phyloP scores from a whole-genome alignment of 2,329 filamentous ascomycete genomes.

The Fusarium duplospermum region DNA sequence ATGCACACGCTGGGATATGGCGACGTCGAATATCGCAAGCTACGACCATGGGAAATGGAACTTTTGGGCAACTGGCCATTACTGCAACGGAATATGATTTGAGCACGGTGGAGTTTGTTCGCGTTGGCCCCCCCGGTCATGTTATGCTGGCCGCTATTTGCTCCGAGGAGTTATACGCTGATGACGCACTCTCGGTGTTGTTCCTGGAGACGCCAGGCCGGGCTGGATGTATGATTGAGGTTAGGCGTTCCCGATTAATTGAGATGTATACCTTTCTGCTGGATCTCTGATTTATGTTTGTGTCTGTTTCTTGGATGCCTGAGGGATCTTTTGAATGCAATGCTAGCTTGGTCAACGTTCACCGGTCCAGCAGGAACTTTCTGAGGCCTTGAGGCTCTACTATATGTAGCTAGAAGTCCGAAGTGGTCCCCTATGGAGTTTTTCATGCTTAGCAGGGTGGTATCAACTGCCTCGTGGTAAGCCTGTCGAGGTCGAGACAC shows the following conservation, averaged over 20 bases:
- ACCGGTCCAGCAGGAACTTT: background rate
- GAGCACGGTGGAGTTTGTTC: slow-evolving; percentile 53
- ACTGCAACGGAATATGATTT: slow-evolving; percentile 48
- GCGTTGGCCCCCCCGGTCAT: slow-evolving; percentile 44
- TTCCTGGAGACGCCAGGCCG: slow-evolving; percentile 37
- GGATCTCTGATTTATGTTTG: background rate
- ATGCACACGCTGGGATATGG: slow-evolving; percentile 40
- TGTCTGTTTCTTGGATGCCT: background rate
- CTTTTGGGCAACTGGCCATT: slow-evolving; percentile 45
- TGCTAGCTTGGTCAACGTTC: background rate
- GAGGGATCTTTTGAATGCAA: background rate
- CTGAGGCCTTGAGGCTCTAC: background rate
- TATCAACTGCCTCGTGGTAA: background rate
- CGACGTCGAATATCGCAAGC: slow-evolving; percentile 44
- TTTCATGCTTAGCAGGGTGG: background rate
- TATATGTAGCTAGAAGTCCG: background rate
- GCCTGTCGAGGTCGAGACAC: background rate
- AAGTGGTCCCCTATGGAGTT: background rate
- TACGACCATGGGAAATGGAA: slow-evolving; percentile 45
- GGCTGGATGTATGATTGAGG: slow-evolving; percentile 59
- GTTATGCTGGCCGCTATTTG: slow-evolving; percentile 40
- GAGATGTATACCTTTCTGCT: slow-evolving; percentile 48
- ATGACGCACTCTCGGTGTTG: slow-evolving; percentile 30
- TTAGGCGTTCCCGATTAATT: slow-evolving; percentile 61
- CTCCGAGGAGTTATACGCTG: slow-evolving; percentile 27